Percentiles rank a stretch among this genome's conserved stretches.
phyloP scores from a whole-genome alignment of 2,329 filamentous ascomycete genomes.

The Phyllosticta citribraziliensis region DNA sequence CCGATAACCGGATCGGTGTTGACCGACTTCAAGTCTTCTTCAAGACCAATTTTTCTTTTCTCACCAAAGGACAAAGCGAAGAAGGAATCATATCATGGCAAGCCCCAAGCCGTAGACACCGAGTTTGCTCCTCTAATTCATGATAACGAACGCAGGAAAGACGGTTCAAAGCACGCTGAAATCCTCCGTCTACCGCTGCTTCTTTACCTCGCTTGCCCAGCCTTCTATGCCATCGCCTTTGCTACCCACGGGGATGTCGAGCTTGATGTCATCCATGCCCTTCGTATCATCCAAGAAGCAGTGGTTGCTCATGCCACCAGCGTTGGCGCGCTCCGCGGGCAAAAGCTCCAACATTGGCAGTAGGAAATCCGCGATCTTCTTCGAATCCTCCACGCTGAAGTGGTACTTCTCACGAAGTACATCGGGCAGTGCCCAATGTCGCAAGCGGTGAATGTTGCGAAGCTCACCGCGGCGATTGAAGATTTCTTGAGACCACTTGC shows the following conservation, averaged over 20 bases:
- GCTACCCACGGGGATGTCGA: conserved; percentile 69
- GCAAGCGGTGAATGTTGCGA: conserved; percentile 83
- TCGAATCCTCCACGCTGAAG: conserved; percentile 73
- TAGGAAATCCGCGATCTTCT: conserved; percentile 71
- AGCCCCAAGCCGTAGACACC: conserved; percentile 4
- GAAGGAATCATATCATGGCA: conserved; percentile 9
- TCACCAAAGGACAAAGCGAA: background rate
- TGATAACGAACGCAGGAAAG: conserved; percentile 4
- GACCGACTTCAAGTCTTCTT: too few relatives aligned
- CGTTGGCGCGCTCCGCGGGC: conserved; percentile 84
- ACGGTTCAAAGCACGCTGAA: conserved; percentile 2
- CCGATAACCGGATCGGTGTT: too few relatives aligned
- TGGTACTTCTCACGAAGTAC: conserved; percentile 96
- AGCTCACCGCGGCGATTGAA: conserved; percentile 97
- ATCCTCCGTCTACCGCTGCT: conserved; percentile 29
- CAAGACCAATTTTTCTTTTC: background rate
- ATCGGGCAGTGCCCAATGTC: conserved; percentile 90
- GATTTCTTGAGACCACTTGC: conserved; percentile 97
- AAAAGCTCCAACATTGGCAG: conserved; percentile 83
- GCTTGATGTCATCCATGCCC: conserved; percentile 73
- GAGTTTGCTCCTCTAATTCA: conserved; percentile 10
- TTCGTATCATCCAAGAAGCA: conserved; percentile 73
- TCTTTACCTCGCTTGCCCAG: conserved; percentile 76
- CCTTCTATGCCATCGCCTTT: conserved; percentile 89
- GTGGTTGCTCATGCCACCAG: conserved; percentile 87